phyloP scores from a whole-genome alignment of 331 rosid genomes.

The Spiraea crenata region DNA sequence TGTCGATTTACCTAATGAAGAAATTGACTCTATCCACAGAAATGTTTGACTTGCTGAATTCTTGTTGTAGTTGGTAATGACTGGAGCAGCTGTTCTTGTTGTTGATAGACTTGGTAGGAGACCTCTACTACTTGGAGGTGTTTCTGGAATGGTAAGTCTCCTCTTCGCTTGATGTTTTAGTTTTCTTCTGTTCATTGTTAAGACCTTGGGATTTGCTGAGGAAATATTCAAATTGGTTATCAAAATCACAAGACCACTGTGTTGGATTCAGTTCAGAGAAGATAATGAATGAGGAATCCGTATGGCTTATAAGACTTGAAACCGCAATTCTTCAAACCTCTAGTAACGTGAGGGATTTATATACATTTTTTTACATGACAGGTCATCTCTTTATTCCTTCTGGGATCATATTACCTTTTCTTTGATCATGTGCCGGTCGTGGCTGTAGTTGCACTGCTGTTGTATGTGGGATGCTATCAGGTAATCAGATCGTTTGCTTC shows the following conservation, averaged over 20 bases:
- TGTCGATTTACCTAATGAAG: background rate
- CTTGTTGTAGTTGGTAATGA: slow-evolving; percentile 73
- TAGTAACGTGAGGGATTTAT: background rate
- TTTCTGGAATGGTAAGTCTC: slow-evolving; percentile 78
- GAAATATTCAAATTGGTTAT: background rate
- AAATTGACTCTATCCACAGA: background rate
- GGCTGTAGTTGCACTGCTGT: slow-evolving; percentile 80
- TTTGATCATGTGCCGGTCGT: slow-evolving; percentile 48
- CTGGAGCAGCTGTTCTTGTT: slow-evolving; percentile 76
- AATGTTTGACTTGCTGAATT: slow-evolving; percentile 15
- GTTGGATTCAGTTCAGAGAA: slow-evolving; percentile 3
- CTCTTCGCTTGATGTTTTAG: slow-evolving; percentile 8
- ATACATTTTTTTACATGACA: slow-evolving; percentile 30
- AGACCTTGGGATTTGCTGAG: background rate
- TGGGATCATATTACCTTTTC: slow-evolving; percentile 88
- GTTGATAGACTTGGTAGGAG: slow-evolving; percentile 95
- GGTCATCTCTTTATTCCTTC: slow-evolving; percentile 79
- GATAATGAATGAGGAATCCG: slow-evolving; percentile 12
- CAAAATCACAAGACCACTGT: slow-evolving; percentile 10
- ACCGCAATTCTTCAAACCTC: slow-evolving; percentile 2
- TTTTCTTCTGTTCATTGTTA: slow-evolving; percentile 17
- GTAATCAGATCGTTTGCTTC: slow-evolving; percentile 37
- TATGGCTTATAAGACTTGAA: background rate
- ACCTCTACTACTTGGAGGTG: slow-evolving; percentile 90
- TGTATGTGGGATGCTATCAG: slow-evolving; percentile 95